A percentile compares a stretch with the other conserved stretches of the same genome.
phyloP scores from a whole-genome alignment of 495 filamentous ascomycete species.

The Darksidea phi region DNA sequence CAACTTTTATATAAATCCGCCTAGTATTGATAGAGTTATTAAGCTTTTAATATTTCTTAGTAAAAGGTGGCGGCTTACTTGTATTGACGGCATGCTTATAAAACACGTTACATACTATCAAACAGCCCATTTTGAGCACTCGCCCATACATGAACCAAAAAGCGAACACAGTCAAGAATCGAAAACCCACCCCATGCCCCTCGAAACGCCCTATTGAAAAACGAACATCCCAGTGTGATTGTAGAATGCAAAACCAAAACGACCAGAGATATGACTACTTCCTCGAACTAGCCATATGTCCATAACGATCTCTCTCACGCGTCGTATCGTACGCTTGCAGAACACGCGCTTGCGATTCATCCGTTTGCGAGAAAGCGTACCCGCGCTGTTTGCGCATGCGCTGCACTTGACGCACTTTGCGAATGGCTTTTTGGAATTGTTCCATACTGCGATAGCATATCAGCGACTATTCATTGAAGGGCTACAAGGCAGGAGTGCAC shows the following conservation, averaged over 20 bases:
- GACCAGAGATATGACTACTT: constrained; percentile 1
- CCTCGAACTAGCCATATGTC: constrained; percentile 87
- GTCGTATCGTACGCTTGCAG: constrained; percentile 98
- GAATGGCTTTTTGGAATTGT: constrained; percentile 99
- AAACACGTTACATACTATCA: too few species aligned
- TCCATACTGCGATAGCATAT: constrained; percentile 70
- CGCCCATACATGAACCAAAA: neutral
- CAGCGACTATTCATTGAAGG: constrained; percentile 12
- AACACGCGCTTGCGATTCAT: constrained; percentile 89
- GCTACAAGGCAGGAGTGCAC: constrained; percentile 22
- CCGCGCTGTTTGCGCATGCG: constrained; percentile 99
- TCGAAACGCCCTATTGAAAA: neutral
- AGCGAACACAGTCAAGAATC: neutral
- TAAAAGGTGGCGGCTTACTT: too few species aligned
- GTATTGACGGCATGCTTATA: too few species aligned
- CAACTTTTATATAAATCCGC: too few species aligned
- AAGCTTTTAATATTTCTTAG: too few species aligned
- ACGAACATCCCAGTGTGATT: too few species aligned
- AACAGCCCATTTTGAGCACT: too few species aligned
- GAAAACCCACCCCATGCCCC: neutral
- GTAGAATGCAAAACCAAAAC: neutral
- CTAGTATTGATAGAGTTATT: too few species aligned
- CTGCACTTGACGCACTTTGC: constrained; percentile 97
- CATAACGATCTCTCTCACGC: constrained; percentile 82
- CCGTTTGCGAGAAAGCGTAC: constrained; percentile 96